phyloP scores from a whole-genome alignment of 2,329 filamentous ascomycete genomes.

The Lecanicillium sp. region DNA sequence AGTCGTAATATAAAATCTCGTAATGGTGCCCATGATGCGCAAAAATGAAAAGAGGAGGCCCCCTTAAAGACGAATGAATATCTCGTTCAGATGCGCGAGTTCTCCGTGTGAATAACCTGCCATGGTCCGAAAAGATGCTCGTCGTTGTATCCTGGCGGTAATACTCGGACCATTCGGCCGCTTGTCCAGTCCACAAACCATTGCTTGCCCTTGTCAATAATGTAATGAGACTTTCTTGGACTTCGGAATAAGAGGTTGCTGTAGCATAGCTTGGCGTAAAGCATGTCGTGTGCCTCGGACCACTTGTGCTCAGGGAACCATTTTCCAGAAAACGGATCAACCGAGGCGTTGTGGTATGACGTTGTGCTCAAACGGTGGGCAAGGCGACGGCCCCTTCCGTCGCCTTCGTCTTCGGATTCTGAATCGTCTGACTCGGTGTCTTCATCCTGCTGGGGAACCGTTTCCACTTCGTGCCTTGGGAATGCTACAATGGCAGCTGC shows the following conservation, averaged over 20 bases:
- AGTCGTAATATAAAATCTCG: conserved; percentile 1
- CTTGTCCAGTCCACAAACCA: conserved; percentile 55
- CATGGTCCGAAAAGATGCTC: conserved; percentile 40
- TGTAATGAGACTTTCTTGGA: conserved; percentile 50
- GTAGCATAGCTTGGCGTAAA: conserved; percentile 54
- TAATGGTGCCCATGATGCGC: neutral
- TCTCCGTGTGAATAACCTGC: conserved; percentile 43
- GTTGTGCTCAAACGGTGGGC: conserved; percentile 35
- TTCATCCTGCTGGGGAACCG: conserved; percentile 3
- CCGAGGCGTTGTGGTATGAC: conserved; percentile 35
- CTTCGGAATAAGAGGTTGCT: conserved; percentile 49
- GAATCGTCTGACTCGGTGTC: conserved; percentile 14
- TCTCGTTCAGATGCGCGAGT: conserved; percentile 31
- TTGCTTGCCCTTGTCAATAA: conserved; percentile 48
- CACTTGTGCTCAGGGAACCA: conserved; percentile 49
- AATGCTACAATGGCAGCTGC: neutral
- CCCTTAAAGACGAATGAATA: neutral
- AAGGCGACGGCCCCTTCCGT: conserved; percentile 14
- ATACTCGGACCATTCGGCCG: conserved; percentile 44
- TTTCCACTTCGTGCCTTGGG: conserved; percentile 6
- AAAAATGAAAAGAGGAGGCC: neutral
- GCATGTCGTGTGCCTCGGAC: conserved; percentile 47
- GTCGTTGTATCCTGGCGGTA: conserved; percentile 48
- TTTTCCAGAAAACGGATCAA: conserved; percentile 44
- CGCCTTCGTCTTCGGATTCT: conserved; percentile 5